These are phyloP conservation scores for Hamamelis virginiana DNA, from an alignment of 164 flowering plant genomes.

Conservation along the genomic window DNA sequence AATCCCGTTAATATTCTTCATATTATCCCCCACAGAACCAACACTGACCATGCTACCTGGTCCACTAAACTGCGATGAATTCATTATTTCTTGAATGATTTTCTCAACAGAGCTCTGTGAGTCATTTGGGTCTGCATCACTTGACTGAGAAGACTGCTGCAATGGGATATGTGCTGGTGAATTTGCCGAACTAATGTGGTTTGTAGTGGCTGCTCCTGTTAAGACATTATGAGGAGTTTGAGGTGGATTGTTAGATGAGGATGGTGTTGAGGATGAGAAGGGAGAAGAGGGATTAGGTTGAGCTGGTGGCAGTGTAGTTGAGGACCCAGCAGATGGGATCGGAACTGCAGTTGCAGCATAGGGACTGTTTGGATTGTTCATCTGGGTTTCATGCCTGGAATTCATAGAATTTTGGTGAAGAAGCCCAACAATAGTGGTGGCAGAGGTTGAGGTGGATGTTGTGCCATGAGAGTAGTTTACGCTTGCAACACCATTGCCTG, in stretches of 20 bases:
- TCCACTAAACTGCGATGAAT: background rate
- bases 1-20: slow-evolving; percentile 61
- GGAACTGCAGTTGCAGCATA: slow-evolving; percentile 58
- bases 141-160: background rate
- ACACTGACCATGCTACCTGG: slow-evolving; percentile 23
- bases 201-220: slow-evolving; percentile 25
- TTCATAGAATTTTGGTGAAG: slow-evolving; percentile 85
- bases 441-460: slow-evolving; percentile 41
- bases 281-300: slow-evolving; percentile 56
- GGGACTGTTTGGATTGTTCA: slow-evolving; percentile 55
- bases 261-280: slow-evolving; percentile 68
- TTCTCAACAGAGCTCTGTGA: slow-evolving; percentile 6
- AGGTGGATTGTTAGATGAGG: slow-evolving; percentile 58
- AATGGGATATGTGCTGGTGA: background rate
- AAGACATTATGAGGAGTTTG: slow-evolving; percentile 46
- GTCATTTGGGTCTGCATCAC: slow-evolving; percentile 6
- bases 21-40: slow-evolving; percentile 18
- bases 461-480: slow-evolving; percentile 44
- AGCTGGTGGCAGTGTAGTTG: slow-evolving; percentile 48
- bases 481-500: slow-evolving; percentile 44
- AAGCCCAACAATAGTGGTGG: slow-evolving; percentile 55
- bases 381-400: slow-evolving; percentile 54
- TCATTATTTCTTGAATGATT: background rate
- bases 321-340: slow-evolving; percentile 66
- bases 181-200: background rate